Base-by-base conservation (phyloP, 2,329 filamentous ascomycete species). In the Clathrospora elynae region DNA sequence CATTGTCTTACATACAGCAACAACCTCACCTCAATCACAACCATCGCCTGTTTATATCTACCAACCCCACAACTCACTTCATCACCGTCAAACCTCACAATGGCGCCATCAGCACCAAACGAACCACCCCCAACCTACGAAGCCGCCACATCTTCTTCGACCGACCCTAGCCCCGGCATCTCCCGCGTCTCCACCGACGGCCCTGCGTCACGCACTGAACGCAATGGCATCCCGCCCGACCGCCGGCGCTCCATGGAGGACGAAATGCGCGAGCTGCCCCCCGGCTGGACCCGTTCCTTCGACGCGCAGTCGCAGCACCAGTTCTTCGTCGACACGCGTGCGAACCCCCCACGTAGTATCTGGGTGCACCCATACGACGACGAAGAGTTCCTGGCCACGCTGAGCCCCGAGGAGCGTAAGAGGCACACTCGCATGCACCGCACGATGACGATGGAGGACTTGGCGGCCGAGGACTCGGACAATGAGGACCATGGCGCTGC, bases 281-380 rank as follows among this genome's bases (percentile, higher is more conserved):
- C 64, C 10, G 80, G 80, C 28, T 84, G 81, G 81, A 67, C 83
- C 1, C 71, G 82, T 3, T 73, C 76, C 45, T 84, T 76, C 61
- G 81, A 85, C 57, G 60, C 73, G 1, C 57, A 76, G 36, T 73
- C 71, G 9, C 61, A 75, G 12, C 82, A 84, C 56, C 81, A 84
- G 55, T 85, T 83, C 75, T 84, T 82, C 65, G 81, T 84, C 56
- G 78, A 84, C 64, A 84, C 79, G 1, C 75, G 57, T 19, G 64
- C 71, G 18, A 66, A 75, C 9, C 81, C 81, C 1, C 80, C 80
- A 0, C 75, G 79, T 32, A 78, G 76, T 42, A 82, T 81, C 53
- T 84, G 82, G 82, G 73, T 76, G 30, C 82, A 84, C 57, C 81
- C 82, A 0, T 79, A 82, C 61, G 82, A 84, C 55, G 81, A 83